phyloP scores from a whole-genome alignment of 495 filamentous ascomycete species.

The Neurospora cerealis region DNA sequence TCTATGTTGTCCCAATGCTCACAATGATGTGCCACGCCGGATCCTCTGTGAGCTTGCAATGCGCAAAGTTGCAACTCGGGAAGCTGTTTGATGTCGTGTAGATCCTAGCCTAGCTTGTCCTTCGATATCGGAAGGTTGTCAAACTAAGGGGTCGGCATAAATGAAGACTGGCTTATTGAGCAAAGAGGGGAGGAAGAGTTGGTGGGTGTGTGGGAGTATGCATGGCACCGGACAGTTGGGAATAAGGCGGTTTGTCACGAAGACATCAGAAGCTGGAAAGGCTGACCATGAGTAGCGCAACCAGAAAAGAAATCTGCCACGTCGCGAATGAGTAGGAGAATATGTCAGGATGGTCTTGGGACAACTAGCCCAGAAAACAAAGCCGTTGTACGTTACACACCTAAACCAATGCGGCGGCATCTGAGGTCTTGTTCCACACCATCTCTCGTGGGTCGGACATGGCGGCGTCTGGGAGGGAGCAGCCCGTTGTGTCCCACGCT shows the following conservation, averaged over 20 bases:
- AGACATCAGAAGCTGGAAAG: not conserved
- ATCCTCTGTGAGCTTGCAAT: not conserved
- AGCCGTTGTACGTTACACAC: not conserved
- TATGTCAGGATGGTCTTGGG: not conserved
- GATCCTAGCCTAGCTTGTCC: not conserved
- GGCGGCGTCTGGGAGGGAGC: not conserved
- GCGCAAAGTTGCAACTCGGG: not conserved
- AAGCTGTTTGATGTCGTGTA: not conserved
- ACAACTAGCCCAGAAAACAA: not conserved
- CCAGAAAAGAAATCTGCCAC: not conserved
- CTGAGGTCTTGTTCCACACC: not conserved
- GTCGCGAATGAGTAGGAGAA: not conserved
- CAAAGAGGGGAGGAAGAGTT: not conserved
- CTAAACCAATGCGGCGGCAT: not conserved
- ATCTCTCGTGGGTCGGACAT: not conserved
- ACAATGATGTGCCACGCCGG: not conserved
- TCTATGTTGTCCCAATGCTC: not conserved
- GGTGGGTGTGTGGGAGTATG: not conserved
- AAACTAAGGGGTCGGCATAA: not conserved
- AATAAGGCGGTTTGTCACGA: not conserved
- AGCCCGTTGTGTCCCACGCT: not conserved
- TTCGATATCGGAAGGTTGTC: not conserved
- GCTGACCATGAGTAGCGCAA: not conserved
- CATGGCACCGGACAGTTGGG: not conserved
- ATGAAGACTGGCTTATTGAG: not conserved